Percentiles rank a stretch among this genome's conserved stretches.
These are phyloP conservation scores for Solanum acaule DNA, from an alignment of 257 asterid genomes.

Conservation along the genomic window DNA sequence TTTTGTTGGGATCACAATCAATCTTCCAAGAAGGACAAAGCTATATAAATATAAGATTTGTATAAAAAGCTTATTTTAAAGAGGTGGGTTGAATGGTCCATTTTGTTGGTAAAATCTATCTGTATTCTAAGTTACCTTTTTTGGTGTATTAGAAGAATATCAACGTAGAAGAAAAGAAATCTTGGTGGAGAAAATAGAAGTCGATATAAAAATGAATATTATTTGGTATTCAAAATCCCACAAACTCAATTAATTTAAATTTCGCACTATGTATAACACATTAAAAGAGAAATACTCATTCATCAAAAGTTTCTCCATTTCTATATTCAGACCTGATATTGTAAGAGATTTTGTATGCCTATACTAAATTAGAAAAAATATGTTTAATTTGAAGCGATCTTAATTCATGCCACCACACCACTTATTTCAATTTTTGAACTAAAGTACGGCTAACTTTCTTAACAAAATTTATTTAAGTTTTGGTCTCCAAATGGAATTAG, in stretches of 20 bases:
- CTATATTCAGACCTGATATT: neutral
- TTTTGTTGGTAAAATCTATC: neutral
- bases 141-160: neutral
- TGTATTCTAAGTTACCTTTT: neutral
- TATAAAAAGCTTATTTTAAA: neutral
- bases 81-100: neutral
- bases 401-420: neutral
- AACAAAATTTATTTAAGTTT: neutral
- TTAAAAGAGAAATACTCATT: too few relatives aligned
- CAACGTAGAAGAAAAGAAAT: neutral
- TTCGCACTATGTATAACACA: neutral
- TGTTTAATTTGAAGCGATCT: neutral
- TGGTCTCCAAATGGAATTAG: neutral
- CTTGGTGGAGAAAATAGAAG: neutral
- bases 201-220: neutral
- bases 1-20: neutral
- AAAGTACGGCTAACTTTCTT: neutral
- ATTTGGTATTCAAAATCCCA: rapidly evolving
- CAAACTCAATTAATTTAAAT: neutral
- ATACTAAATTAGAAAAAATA: neutral
- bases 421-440: neutral
- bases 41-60: neutral
- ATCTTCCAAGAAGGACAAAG: neutral
- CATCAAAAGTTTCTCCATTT: neutral
- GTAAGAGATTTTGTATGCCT: neutral